Conservation (phyloP, 2,329 filamentous ascomycete genomes). For the Epichloe coenophiala region DNA sequence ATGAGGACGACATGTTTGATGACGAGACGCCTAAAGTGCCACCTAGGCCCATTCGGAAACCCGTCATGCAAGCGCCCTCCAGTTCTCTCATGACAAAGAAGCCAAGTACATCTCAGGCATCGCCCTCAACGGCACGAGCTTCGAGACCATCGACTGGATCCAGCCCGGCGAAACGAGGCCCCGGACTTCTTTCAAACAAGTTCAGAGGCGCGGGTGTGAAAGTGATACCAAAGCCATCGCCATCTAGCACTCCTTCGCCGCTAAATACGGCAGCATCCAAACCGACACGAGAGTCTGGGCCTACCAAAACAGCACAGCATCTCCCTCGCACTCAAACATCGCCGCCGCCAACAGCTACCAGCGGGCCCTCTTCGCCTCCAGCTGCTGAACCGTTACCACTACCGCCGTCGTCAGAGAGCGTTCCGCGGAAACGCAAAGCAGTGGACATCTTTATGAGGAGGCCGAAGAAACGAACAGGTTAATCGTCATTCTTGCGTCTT, state of each 20-base stretch:
- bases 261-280: not conserved
- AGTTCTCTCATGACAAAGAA: not conserved
- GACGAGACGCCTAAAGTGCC: conserved; percentile 1
- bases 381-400: not conserved
- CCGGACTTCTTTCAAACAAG: conserved; percentile 7
- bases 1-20: conserved; percentile 9
- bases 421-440: conserved; percentile 28
- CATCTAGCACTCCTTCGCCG: not conserved
- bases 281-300: not conserved
- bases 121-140: not conserved
- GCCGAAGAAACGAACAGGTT: conserved; percentile 24
- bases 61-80: not conserved
- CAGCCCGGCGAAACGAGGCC: not conserved
- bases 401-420: not conserved
- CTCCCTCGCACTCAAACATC: not conserved
- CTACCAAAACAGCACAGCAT: not conserved
- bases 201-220: conserved; percentile 1
- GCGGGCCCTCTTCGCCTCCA: not conserved
- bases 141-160: not conserved
- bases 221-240: not conserved
- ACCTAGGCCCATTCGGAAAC: conserved; percentile 2
- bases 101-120: not conserved
- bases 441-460: conserved; percentile 37
- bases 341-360: not conserved
- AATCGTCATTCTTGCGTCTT: not conserved